These are phyloP conservation scores for Dendrobium catenatum DNA, from an alignment of 106 monocot species.

Conservation along the genomic window DNA sequence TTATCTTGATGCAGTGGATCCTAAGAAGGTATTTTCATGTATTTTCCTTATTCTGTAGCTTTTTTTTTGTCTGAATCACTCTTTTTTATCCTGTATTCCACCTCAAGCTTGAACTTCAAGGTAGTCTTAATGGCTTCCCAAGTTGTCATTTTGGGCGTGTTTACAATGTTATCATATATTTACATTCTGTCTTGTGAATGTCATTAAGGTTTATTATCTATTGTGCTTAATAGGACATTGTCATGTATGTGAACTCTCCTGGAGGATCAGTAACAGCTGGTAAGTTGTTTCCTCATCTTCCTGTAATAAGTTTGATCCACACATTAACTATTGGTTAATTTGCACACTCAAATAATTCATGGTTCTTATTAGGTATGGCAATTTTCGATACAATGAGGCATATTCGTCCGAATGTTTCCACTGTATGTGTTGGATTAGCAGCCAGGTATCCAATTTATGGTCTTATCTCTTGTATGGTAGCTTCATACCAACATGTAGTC, in stretches of 20 bases:
- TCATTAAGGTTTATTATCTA: too few relatives aligned
- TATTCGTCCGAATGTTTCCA: conserved; percentile 88
- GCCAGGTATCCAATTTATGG: conserved; percentile 49
- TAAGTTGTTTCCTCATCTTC: conserved; percentile 16
- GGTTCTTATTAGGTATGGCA: conserved; percentile 71
- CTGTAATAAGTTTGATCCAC: neutral
- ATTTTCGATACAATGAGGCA: conserved; percentile 98
- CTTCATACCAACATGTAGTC: too few relatives aligned
- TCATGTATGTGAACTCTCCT: conserved; percentile 99
- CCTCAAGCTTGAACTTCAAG: too few relatives aligned
- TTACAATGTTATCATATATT: neutral
- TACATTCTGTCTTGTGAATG: too few relatives aligned
- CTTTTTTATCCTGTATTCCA: too few relatives aligned
- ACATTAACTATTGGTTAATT: neutral
- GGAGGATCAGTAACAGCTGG: conserved; percentile 99
- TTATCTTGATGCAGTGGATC: conserved; percentile 92
- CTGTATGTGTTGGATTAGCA: conserved; percentile 97
- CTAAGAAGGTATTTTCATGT: conserved; percentile 54
- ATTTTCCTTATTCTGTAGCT: neutral
- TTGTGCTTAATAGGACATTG: conserved; percentile 59
- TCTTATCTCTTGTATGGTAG: too few relatives aligned
- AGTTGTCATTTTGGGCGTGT: neutral
- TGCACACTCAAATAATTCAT: neutral
- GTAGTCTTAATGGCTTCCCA: too few relatives aligned
- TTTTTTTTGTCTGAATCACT: too few relatives aligned